Evolutionary conservation across 495 filamentous ascomycete species (phyloP).

Genomic region (Aspergillus heteromorphus): DNA sequence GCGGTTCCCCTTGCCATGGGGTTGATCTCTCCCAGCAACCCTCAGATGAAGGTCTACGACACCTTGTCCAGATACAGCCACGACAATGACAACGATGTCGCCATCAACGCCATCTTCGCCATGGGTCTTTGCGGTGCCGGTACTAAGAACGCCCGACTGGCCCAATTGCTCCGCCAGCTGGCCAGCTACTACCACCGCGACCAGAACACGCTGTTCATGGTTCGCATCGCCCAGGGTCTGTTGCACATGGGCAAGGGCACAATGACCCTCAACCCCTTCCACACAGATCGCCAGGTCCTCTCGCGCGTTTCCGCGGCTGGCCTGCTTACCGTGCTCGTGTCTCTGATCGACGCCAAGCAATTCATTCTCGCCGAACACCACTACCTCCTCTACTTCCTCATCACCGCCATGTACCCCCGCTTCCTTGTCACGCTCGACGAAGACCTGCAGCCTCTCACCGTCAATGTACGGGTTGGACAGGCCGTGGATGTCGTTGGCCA

Average conservation of each 20-base stretch:
- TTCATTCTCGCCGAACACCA: conserved; percentile 87
- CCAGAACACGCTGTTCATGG: conserved; percentile 95
- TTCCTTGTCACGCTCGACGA: conserved; percentile 96
- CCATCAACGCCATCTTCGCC: conserved; percentile 96
- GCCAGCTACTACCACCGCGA: conserved; percentile 98
- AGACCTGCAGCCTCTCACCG: conserved; percentile 84
- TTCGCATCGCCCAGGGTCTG: conserved; percentile 94
- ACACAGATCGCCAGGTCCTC: conserved; percentile 93
- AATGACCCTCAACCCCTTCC: conserved; percentile 91
- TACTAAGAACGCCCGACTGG: conserved; percentile 95
- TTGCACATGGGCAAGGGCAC: conserved; percentile 99
- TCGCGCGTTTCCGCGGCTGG: conserved; percentile 88
- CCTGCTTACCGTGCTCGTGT: conserved; percentile 80
- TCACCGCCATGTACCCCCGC: conserved; percentile 93
- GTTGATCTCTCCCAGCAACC: conserved; percentile 92
- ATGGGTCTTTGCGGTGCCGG: conserved; percentile 97
- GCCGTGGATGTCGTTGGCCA: conserved; percentile 98
- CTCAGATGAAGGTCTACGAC: conserved; percentile 99
- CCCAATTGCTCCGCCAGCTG: conserved; percentile 88
- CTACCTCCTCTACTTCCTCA: conserved; percentile 95
- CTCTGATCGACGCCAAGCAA: conserved; percentile 90
- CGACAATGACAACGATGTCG: conserved; percentile 98
- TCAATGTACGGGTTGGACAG: conserved; percentile 95
- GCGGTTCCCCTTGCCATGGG: conserved; percentile 98
- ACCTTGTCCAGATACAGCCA: conserved; percentile 97